phyloP scores from a whole-genome alignment of 1,284 basidiomycete genomes.

The Meira nashicola region DNA sequence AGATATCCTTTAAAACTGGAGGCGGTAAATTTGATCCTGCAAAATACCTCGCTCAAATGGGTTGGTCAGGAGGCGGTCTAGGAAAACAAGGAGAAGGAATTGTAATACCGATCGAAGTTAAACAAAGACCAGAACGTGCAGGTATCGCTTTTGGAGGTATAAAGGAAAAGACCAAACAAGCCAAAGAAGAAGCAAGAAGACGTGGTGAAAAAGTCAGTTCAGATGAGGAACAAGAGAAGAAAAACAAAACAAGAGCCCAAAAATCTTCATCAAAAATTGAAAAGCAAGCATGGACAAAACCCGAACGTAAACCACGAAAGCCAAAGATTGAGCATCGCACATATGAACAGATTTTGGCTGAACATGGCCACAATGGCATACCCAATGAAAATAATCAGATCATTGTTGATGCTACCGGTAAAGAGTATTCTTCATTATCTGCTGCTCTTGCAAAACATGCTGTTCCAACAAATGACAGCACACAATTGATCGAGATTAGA shows the following conservation, averaged over 20 bases:
- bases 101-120: conserved; percentile 48
- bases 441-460: conserved; percentile 24
- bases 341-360: conserved; percentile 48
- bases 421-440: conserved; percentile 32
- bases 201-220: conserved; percentile 26
- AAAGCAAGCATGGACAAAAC: conserved; percentile 29
- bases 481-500: conserved; percentile 85
- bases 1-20: conserved; percentile 25
- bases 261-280: conserved; percentile 9
- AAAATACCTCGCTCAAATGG: conserved; percentile 46
- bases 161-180: conserved; percentile 48
- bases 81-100: conserved; percentile 48
- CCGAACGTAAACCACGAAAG: conserved; percentile 31
- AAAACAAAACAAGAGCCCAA: background rate
- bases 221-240: conserved; percentile 19
- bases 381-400: conserved; percentile 23
- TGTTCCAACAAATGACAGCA: conserved; percentile 70
- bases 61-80: conserved; percentile 51
- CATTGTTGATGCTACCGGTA: conserved; percentile 42
- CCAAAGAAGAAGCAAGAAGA: conserved; percentile 31
- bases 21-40: conserved; percentile 43
- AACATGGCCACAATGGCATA: conserved; percentile 22
- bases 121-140: conserved; percentile 44
- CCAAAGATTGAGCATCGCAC: conserved; percentile 45
- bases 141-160: conserved; percentile 49